These are phyloP conservation scores for Pythium aristosporum DNA, from an alignment of 352 stramenopile genomes.

Conservation along the genomic window DNA sequence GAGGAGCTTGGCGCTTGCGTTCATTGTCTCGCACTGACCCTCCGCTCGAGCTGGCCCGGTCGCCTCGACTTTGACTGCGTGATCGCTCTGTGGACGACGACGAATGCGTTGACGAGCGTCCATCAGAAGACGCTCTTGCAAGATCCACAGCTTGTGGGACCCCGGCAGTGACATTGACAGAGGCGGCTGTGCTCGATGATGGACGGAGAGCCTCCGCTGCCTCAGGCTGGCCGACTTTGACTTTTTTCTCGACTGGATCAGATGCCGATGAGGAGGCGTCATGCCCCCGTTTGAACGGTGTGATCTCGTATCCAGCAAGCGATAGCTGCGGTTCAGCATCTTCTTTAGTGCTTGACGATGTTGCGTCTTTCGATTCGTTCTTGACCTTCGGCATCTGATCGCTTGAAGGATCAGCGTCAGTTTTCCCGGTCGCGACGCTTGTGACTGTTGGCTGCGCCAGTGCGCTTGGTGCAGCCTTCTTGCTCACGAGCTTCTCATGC, in stretches of 20 bases:
- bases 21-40: neutral
- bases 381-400: neutral
- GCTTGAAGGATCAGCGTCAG: neutral
- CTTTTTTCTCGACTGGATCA: slow-evolving; percentile 13
- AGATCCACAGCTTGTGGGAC: neutral
- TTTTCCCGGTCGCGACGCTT: neutral
- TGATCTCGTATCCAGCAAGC: slow-evolving; percentile 1
- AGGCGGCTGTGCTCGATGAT: neutral
- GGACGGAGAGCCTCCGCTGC: neutral
- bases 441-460: neutral
- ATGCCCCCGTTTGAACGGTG: slow-evolving; percentile 1
- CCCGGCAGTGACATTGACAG: neutral
- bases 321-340: neutral
- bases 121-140: neutral
- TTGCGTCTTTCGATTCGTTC: neutral
- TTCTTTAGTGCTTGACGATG: neutral
- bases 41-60: neutral
- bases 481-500: slow-evolving; percentile 62
- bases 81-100: slow-evolving; percentile 12
- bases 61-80: neutral
- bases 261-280: neutral
- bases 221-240: neutral
- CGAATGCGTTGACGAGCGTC: neutral
- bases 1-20: slow-evolving; percentile 8
- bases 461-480: slow-evolving; percentile 18